phyloP scores from a whole-genome alignment of 192 early-diverging fungal genomes.

The Linnemannia exigua region DNA sequence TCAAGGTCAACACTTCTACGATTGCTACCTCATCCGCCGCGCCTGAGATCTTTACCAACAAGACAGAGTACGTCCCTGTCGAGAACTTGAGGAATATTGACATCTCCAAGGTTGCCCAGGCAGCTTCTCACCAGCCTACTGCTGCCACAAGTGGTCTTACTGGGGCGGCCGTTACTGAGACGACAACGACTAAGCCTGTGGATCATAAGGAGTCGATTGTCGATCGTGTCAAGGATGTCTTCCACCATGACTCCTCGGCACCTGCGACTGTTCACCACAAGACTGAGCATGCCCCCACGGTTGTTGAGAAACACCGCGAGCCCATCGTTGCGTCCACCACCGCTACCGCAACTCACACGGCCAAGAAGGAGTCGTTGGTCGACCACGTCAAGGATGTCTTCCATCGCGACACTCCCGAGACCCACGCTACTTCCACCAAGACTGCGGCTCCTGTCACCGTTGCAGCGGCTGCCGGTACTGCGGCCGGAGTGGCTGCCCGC shows the following conservation, averaged over 20 bases:
- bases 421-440: not conserved
- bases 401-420: not conserved
- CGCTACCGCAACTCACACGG: too few species aligned
- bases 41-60: not conserved
- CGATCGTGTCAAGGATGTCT: constrained; percentile 4
- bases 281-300: not conserved
- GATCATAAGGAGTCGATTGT: not conserved
- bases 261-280: not conserved
- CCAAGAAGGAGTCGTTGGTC: not conserved
- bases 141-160: not conserved
- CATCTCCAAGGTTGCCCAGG: not conserved
- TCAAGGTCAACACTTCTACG: not conserved
- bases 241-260: not conserved
- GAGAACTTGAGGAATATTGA: not conserved
- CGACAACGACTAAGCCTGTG: not conserved
- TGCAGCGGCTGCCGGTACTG: constrained; percentile 1
- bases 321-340: not conserved
- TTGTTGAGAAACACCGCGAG: not conserved
- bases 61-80: constrained; percentile 1
- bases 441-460: not conserved
- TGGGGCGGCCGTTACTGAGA: not conserved
- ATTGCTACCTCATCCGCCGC: not conserved
- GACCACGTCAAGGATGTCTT: constrained; percentile 12
- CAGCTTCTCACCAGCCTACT: not conserved
- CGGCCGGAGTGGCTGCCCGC: not conserved